Evolutionary conservation across 2,329 filamentous ascomycete genomes (phyloP), one percentile per base, ranked within the genome.

Genomic region (Zymoseptoria ardabiliae): DNA sequence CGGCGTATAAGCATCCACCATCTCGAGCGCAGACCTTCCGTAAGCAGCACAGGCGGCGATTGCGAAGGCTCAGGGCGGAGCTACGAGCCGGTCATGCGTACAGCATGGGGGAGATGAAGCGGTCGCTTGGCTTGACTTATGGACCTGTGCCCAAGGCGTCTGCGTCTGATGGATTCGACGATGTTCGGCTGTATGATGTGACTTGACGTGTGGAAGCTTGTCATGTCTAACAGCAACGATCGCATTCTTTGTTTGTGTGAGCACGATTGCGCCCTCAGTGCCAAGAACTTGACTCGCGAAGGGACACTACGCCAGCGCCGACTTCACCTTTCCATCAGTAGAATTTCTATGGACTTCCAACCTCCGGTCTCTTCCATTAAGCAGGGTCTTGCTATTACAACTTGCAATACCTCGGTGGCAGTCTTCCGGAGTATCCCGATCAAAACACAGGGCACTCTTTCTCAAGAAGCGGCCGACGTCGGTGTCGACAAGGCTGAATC

Each of bases 91-190:
- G 58, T 8, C 58, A 60, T 50, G 41, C 55, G 21, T 57, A 60
- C 23, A 60, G 58, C 48, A 53, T 51, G 58, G 55, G 21, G 19
- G 58, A 54, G 25, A 57, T 52, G 30, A 60, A 54, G 51, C 58
- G 58, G 4, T 53, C 58, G 22, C 45, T 53, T 22, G 58, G 58
- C 25, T 49, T 60, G n/a, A 41, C 23, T n/a, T 57, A 60, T 49
- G 58, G 55, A 21, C 54, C 58, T 21, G 58, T 60, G 23, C 21
- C 20, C 4, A 54, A 56, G 50, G 13, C 35, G 11, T 7, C 35
- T 45, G 13, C 35, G 89, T 22, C 96, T 77, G 57, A 87, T 83
- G 73, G 96, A 97, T 72, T 95, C 89, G 56, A 95, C 85, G 62
- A 45, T 45, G 17, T 45, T n/a, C 35, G 13, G 35, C 17, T 45